Percentiles rank a stretch among this genome's conserved stretches.
These are phyloP conservation scores for Nakazawaea holstii DNA, from an alignment of 805 yeast species.

Conservation along the genomic window DNA sequence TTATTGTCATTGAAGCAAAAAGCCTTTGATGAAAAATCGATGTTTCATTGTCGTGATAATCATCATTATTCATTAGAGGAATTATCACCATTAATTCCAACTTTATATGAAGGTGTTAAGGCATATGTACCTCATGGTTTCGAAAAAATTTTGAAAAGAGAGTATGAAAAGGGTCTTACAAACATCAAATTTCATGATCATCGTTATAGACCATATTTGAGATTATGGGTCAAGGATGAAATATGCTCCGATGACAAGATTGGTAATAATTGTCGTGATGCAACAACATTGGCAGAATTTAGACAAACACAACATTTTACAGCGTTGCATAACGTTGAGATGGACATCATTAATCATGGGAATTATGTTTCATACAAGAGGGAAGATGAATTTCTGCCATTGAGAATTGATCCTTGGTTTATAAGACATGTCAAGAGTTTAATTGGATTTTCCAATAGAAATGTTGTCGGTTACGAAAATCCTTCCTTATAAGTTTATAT, in stretches of 20 bases:
- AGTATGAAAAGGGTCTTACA: constrained; percentile 37
- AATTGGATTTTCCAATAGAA: not conserved
- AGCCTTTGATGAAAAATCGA: constrained; percentile 18
- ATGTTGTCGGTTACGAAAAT: constrained; percentile 1
- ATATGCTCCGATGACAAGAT: constrained; percentile 23
- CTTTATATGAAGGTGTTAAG: constrained; percentile 50
- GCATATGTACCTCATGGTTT: constrained; percentile 47
- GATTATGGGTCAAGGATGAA: constrained; percentile 46
- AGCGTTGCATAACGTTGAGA: constrained; percentile 22
- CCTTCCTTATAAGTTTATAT: constrained; percentile 2
- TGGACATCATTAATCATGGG: constrained; percentile 16
- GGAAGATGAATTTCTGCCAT: constrained; percentile 12
- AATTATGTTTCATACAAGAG: constrained; percentile 5
- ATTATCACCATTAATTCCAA: constrained; percentile 41
- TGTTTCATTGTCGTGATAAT: constrained; percentile 49
- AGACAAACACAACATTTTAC: constrained; percentile 25
- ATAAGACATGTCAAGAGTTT: constrained; percentile 9
- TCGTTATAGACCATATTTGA: constrained; percentile 42
- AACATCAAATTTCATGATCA: constrained; percentile 33
- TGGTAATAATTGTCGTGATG: constrained; percentile 25
- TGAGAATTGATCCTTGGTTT: constrained; percentile 15
- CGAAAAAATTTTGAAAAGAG: constrained; percentile 36
- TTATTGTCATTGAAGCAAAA: constrained; percentile 11
- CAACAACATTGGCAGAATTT: constrained; percentile 25
- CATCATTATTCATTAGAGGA: constrained; percentile 44